Evolutionary conservation across 257 asterid species (phyloP).

Genomic region (Leptodermis oblonga): DNA sequence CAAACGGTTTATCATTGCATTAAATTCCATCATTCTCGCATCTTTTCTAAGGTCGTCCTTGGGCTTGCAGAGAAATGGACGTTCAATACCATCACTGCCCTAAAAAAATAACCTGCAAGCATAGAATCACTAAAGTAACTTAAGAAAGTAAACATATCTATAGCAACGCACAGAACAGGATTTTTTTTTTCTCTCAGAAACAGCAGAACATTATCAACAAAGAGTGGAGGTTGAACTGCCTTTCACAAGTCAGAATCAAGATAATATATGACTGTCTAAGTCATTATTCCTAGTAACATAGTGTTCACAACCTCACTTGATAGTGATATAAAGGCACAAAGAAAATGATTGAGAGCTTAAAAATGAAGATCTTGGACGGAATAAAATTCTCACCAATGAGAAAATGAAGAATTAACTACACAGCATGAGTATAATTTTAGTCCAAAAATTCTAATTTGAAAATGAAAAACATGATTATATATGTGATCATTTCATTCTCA

Average conservation of each 20-base stretch:
- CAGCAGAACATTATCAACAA: neutral
- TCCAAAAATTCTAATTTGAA: neutral
- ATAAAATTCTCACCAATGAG: neutral
- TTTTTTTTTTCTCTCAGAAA: neutral
- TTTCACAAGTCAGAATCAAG: neutral
- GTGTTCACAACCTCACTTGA: neutral
- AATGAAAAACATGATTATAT: neutral
- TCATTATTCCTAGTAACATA: neutral
- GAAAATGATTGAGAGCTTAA: neutral
- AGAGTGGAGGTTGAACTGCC: neutral
- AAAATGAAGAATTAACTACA: neutral
- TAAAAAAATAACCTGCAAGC: conserved; percentile 70
- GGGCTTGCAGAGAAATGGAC: conserved; percentile 97
- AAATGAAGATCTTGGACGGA: neutral
- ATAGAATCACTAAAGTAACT: conserved; percentile 8
- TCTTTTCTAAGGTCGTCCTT: conserved; percentile 98
- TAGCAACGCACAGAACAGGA: neutral
- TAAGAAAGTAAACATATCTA: conserved; percentile 4
- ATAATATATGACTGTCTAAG: neutral
- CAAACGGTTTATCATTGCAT: conserved; percentile 91
- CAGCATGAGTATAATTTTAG: neutral
- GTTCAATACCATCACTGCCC: conserved; percentile 83
- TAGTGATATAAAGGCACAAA: conserved; percentile 1
- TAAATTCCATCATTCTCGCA: conserved; percentile 99
- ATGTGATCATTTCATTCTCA: neutral